Evolutionary conservation across 2,329 filamentous ascomycete genomes (phyloP).

Genomic region (Aspergillus fructus): DNA sequence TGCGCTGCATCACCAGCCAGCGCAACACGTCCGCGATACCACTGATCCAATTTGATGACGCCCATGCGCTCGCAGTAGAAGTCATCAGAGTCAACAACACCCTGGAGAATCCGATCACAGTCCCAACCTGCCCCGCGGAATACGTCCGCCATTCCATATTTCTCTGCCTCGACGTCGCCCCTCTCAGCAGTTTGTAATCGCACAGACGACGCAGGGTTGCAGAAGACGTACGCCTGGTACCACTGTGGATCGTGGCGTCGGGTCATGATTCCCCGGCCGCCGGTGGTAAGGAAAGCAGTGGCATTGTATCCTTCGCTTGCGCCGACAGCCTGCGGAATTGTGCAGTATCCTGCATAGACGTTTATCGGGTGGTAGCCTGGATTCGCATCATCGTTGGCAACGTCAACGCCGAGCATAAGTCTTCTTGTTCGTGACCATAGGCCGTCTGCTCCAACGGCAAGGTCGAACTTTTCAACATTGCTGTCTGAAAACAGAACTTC

Average conservation of each 20-base stretch:
- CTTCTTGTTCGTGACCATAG: slow-evolving; percentile 17
- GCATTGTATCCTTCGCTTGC: slow-evolving; percentile 36
- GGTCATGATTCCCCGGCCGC: slow-evolving; percentile 41
- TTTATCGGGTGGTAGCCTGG: slow-evolving; percentile 17
- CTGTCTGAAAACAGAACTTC: slow-evolving; percentile 27
- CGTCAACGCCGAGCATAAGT: slow-evolving; percentile 9
- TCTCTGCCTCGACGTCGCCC: slow-evolving; percentile 40
- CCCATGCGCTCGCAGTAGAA: slow-evolving; percentile 50
- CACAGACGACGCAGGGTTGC: slow-evolving; percentile 22
- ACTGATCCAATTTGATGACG: slow-evolving; percentile 46
- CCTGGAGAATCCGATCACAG: slow-evolving; percentile 42
- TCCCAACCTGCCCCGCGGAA: slow-evolving; percentile 50
- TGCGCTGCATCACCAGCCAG: slow-evolving; percentile 44
- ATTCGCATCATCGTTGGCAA: slow-evolving; percentile 13
- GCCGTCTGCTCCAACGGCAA: slow-evolving; percentile 33
- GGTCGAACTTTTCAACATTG: slow-evolving; percentile 21
- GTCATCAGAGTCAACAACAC: slow-evolving; percentile 41
- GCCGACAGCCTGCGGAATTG: slow-evolving; percentile 27
- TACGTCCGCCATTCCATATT: slow-evolving; percentile 39
- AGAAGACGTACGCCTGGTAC: slow-evolving; percentile 42
- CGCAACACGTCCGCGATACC: slow-evolving; percentile 46
- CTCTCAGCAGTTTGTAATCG: slow-evolving; percentile 26
- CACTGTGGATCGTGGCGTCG: slow-evolving; percentile 40
- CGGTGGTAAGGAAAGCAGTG: slow-evolving; percentile 39
- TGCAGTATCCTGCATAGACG: slow-evolving; percentile 39